These are phyloP conservation scores for Linderina pennispora DNA, from an alignment of 192 early-diverging fungal genomes.

Conservation along the genomic window DNA sequence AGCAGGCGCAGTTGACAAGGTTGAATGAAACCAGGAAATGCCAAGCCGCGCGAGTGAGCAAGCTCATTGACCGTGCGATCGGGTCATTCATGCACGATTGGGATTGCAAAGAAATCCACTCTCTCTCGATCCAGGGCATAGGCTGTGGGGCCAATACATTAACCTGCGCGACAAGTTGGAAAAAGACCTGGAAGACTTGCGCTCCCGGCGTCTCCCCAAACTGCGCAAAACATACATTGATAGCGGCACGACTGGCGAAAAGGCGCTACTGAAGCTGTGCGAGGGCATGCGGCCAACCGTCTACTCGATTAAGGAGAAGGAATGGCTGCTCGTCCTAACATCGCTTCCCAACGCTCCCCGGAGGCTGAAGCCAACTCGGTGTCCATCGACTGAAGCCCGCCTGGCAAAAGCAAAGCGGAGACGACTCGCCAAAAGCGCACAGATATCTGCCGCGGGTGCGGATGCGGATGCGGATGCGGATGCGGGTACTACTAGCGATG, in stretches of 20 bases:
- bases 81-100: conserved; percentile 13
- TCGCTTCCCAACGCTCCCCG: too few relatives aligned
- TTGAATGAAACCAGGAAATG: not conserved
- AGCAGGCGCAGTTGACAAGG: not conserved
- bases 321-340: conserved; percentile 22
- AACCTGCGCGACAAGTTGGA: not conserved
- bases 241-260: conserved; percentile 10
- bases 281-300: conserved; percentile 8
- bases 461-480: not conserved
- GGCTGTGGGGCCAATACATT: conserved; percentile 13
- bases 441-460: too few relatives aligned
- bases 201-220: conserved; percentile 12
- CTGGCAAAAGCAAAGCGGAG: too few relatives aligned
- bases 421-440: too few relatives aligned
- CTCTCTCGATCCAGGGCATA: conserved; percentile 1
- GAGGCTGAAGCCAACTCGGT: not conserved
- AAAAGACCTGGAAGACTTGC: conserved; percentile 1
- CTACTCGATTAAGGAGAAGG: conserved; percentile 7
- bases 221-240: conserved; percentile 6
- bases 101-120: conserved; percentile 7
- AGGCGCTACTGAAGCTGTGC: conserved; percentile 5
- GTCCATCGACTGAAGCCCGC: not conserved
- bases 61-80: conserved; percentile 3
- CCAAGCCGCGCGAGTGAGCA: conserved; percentile 6
- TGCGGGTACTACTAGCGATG: conserved; percentile 10